Evolutionary conservation across 108 stramenopile genomes (phyloP).

Genomic region (Pseudonitzschia delicatissima): DNA sequence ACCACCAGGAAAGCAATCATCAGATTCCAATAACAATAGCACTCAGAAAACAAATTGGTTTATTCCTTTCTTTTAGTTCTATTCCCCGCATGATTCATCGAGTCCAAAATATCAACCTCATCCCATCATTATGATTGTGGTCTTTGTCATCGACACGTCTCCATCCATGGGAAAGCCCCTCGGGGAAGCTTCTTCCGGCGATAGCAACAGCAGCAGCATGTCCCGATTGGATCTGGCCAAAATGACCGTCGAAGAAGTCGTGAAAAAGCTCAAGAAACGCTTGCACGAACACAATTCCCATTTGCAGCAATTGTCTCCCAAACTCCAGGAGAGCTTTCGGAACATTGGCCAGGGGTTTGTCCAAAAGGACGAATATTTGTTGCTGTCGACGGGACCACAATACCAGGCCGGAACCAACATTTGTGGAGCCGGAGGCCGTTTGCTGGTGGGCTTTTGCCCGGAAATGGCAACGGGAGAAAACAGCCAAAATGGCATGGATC

Average conservation of each 20-base stretch:
- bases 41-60: too few species aligned
- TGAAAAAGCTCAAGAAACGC: slow-evolving; percentile 56
- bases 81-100: too few species aligned
- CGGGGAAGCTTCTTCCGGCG: slow-evolving; percentile 2
- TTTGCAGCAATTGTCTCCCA: slow-evolving; percentile 35
- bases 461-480: slow-evolving; percentile 1
- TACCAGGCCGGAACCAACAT: slow-evolving; percentile 38
- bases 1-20: too few species aligned
- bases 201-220: slow-evolving; percentile 28
- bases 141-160: slow-evolving; percentile 81
- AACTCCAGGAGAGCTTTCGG: slow-evolving; percentile 38
- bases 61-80: too few species aligned
- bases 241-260: slow-evolving; percentile 69
- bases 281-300: slow-evolving; percentile 54
- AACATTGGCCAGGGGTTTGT: slow-evolving; percentile 51
- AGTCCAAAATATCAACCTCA: too few species aligned
- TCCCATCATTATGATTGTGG: slow-evolving; percentile 62
- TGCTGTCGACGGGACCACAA: slow-evolving; percentile 64
- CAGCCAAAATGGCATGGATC: slow-evolving; percentile 25
- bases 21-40: too few species aligned
- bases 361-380: slow-evolving; percentile 57
- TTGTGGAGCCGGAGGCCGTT: slow-evolving; percentile 73
- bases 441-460: slow-evolving; percentile 64
- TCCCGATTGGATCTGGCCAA: slow-evolving; percentile 76
- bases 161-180: slow-evolving; percentile 59